Evolutionary conservation across 371 early-diverging fungal genomes (phyloP), one percentile per base, ranked within the genome.

Genomic region (Parasitella parasitica): DNA sequence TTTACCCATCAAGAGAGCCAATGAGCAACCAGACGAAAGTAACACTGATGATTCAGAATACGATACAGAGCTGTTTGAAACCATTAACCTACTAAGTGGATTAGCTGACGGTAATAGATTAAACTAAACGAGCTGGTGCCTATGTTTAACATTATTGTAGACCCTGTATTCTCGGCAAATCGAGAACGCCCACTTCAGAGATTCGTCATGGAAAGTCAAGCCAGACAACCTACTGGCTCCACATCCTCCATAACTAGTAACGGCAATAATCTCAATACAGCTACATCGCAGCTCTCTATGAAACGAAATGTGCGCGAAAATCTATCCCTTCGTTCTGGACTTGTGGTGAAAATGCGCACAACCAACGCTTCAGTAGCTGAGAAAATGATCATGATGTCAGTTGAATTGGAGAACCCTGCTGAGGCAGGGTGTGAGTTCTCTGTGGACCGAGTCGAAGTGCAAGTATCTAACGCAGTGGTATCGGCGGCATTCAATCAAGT

Each of bases 361-460:
- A 88, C 88, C 16, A 83, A 85, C 16, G 86, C 85, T 0, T 85
- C 86, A 6, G 81, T 86, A 4, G 75, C 81, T 8, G 88, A 88
- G 34, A 85, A 86, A 48, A 82, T 81, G 56, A 71, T 88, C 49
- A 88, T 86, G 84, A 88, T 88, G 88, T 88, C 88, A 0, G 82
- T 88, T 0, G 88, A 88, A 49, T 67, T 88, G 11, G 88, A 88
- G 57, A 88, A 88, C 61, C 84, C 86, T 36, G 69, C 76, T 2
- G 85, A 82, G 26, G 77, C 80, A 16, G 82, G 81, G 1, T 83
- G 82, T 58, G 76, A 77, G 28, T 88, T 88, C 62, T 59, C 73
- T 15, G 74, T 83, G 22, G 77, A 82, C 9, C 69, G 75, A 9
- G 69, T 88, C 12, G 85, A 86, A 27, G 86, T 88, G 0, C 81